These are phyloP conservation scores for Aegilops speltoides DNA, from an alignment of 176 grass and related monocot species.

Conservation along the genomic window DNA sequence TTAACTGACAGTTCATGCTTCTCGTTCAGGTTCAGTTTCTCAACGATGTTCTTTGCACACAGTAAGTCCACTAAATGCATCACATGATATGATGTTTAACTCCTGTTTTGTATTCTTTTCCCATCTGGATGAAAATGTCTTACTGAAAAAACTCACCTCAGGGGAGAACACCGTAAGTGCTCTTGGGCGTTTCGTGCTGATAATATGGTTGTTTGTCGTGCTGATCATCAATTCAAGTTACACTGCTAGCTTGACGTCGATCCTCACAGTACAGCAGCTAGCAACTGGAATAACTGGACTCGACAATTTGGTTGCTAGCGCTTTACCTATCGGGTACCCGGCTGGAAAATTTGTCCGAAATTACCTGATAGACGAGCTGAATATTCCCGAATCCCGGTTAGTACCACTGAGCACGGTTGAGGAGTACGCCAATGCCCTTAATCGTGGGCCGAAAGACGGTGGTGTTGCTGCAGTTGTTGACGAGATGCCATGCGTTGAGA, in stretches of 20 bases:
- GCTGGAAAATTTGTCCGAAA: slow-evolving; percentile 71
- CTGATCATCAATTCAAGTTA: slow-evolving; percentile 94
- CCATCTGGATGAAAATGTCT: slow-evolving; percentile 20
- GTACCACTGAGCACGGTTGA: slow-evolving; percentile 55
- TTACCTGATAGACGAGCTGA: slow-evolving; percentile 70
- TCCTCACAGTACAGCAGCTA: slow-evolving; percentile 89
- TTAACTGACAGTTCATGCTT: slow-evolving; percentile 25
- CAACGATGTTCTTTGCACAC: slow-evolving; percentile 89
- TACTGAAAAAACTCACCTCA: slow-evolving; percentile 34
- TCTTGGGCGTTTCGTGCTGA: slow-evolving; percentile 71
- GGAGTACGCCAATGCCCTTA: slow-evolving; percentile 73
- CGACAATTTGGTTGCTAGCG: slow-evolving; percentile 63
- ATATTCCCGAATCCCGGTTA: slow-evolving; percentile 64
- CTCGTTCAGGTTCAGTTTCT: slow-evolving; percentile 88
- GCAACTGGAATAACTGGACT: slow-evolving; percentile 66
- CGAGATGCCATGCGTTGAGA: slow-evolving; percentile 64
- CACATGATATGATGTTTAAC: slow-evolving; percentile 17
- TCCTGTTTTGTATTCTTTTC: background rate
- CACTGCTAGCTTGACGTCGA: slow-evolving; percentile 87
- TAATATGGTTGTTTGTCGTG: slow-evolving; percentile 89
- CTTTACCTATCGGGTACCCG: slow-evolving; percentile 71
- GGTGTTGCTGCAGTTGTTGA: slow-evolving; percentile 90
- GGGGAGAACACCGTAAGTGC: slow-evolving; percentile 63
- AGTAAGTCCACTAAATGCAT: slow-evolving; percentile 59
- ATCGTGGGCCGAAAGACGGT: slow-evolving; percentile 57